Base-by-base conservation (phyloP, 768 basidiomycete species). In the Sarcomyxa edulis region DNA sequence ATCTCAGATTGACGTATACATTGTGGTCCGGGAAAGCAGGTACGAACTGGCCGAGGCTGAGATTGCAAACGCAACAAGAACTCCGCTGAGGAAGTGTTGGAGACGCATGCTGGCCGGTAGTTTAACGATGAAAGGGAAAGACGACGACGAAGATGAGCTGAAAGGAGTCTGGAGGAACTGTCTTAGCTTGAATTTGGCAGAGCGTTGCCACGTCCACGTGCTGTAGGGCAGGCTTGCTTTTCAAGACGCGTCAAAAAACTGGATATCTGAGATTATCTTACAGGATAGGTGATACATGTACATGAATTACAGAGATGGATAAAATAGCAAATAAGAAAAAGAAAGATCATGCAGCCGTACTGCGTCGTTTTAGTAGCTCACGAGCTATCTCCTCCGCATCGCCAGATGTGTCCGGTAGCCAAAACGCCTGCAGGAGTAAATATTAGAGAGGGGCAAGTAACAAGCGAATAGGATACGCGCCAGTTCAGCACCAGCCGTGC, bases 401-500 rank as follows among this genome's bases (percentile, higher is more conserved):
- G 18, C 43, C 41, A 26, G 40, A 29, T 20, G 42, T 44, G 29
- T 56, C 54, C 32, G 47, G 42, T 31, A 50, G 32, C 46, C 46
- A 54, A 36, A 49, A 61, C 32, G 53, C 52, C 50, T 55, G 28
- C 21, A 30, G 43, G 39, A 41, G 32, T 26, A 33, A 39, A 4
- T 33, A 40, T 22, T 5, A 5, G 20, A 6, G 22, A 29, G 15
- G 18, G 35, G 22, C n/a, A 32, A 40, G 21, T 23, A n/a, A 25
- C 38, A 31, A 6, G 14, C 14, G 32, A 34, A 18, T 46, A 27
- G 46, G 37, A 12, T 7, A 59, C 72, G 47, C 48, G 93, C 94
- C 66, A 96, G 55, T 54, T 94, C 90, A 43, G 76, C 69, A 12
- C 91, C 90, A 19, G 88, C 90, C 8, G 78, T 78, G 42, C 76